Conservation (phyloP, 495 filamentous ascomycete species). For the Podospora conica region DNA sequence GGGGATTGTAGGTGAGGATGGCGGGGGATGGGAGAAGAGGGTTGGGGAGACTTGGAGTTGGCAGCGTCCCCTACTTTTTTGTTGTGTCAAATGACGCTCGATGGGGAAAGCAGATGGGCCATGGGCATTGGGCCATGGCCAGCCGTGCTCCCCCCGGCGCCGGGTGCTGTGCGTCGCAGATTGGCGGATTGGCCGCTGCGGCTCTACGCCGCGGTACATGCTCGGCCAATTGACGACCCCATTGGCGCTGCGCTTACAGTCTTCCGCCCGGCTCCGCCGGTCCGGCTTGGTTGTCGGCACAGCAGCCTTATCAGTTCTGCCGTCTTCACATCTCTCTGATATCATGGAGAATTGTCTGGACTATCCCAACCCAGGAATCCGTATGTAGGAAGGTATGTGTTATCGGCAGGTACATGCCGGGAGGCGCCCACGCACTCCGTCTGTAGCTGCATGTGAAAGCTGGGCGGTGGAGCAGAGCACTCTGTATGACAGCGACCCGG, state of each 20-base stretch:
- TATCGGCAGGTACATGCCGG: background rate
- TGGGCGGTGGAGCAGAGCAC: background rate
- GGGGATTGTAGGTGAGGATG: conserved; percentile 5
- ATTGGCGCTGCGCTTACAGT: background rate
- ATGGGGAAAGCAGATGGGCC: background rate
- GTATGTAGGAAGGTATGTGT: too few relatives aligned
- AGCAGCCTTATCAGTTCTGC: background rate
- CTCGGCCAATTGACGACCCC: conserved; percentile 18
- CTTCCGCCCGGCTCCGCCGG: background rate
- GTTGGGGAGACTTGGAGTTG: conserved; percentile 4
- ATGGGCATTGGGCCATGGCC: background rate
- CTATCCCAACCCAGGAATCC: background rate
- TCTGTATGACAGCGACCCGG: background rate
- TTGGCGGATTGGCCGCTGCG: background rate
- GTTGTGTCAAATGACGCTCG: conserved; percentile 24
- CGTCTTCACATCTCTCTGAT: background rate
- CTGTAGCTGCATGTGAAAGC: background rate
- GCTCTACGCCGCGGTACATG: conserved; percentile 11
- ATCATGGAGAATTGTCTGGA: background rate
- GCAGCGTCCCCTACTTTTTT: conserved; percentile 1
- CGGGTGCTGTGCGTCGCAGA: conserved; percentile 8
- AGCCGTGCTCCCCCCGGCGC: background rate
- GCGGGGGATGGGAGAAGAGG: background rate
- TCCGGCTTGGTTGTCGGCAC: background rate
- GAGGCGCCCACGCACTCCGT: too few relatives aligned